Evolutionary conservation across 2,329 filamentous ascomycete genomes (phyloP), one percentile per base, ranked within the genome.

Genomic region (Akanthomyces lecanii): DNA sequence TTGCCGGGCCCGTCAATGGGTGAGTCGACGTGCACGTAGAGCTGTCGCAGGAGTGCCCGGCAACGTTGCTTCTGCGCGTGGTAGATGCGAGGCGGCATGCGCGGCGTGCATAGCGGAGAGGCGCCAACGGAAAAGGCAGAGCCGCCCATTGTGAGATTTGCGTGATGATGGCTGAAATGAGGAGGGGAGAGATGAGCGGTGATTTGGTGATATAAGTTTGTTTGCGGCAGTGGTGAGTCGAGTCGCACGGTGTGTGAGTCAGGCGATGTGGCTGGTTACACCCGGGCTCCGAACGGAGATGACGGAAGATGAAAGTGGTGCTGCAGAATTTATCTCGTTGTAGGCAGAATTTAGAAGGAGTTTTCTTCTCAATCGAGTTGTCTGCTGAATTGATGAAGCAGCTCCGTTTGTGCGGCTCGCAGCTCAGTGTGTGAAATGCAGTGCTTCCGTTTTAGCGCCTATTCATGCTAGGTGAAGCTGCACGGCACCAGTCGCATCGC

Each of bases 1-100:
- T 95, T 95, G 1, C 72, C 86, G 0, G 90, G 90, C 0, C 84
- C 88, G 67, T 92, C 89, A 33, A 88, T 82, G 0, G 89, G 86
- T 0, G 82, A 79, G 0, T 79, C 81, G 5, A 89, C 85, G 8
- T 75, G 76, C 0, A 75, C 61, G 67, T 85, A 91, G 4, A 88
- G 74, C 1, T 76, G 68, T 1, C 74, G 72, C 0, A 90, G 79
- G 2, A 79, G 72, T 0, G 70, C 63, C 30, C 79, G 75, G 64
- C 81, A 84, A 0, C 76, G 69, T 0, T 72, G 65, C 25, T 82
- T 83, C 33, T 87, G 76, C 1, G 72, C 65, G 1, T 75, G 59
- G 74, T 93, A 94, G 38, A 88, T 73, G 0, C 73, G 66, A 1
- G 77, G 76, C 5, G 79, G 76, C 84, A 94, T 89, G 21, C 90